These are phyloP conservation scores for apple (Malus domestica) DNA, from an alignment of 306 rosid species.

Conservation along the genomic window ASM211411v1 NC_041805.1:10139501-10140000, in stretches of 20 bases:
- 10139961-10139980: constrained; percentile 42
- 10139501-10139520: too few species aligned
- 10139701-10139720: not conserved
- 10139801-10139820: not conserved
- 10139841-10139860: not conserved
- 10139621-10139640: not conserved
- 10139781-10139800: not conserved
- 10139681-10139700: not conserved
- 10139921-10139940: constrained; percentile 26
- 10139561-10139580: too few species aligned
- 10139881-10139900: not conserved
- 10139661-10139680: not conserved
- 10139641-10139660: not conserved
- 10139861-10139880: constrained; percentile 4
- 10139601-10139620: too few species aligned
- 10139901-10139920: constrained; percentile 6
- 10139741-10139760: too few species aligned
- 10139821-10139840: constrained; percentile 2
- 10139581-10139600: too few species aligned
- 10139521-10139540: too few species aligned
- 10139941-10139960: constrained; percentile 28
- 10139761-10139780: too few species aligned
- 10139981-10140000: constrained; percentile 46
- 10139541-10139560: too few species aligned
- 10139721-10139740: not conserved